A percentile compares a stretch with the other conserved stretches of the same genome.
phyloP scores from a whole-genome alignment of 2,329 filamentous ascomycete species.

The Alternaria novae-zelandiae region DNA sequence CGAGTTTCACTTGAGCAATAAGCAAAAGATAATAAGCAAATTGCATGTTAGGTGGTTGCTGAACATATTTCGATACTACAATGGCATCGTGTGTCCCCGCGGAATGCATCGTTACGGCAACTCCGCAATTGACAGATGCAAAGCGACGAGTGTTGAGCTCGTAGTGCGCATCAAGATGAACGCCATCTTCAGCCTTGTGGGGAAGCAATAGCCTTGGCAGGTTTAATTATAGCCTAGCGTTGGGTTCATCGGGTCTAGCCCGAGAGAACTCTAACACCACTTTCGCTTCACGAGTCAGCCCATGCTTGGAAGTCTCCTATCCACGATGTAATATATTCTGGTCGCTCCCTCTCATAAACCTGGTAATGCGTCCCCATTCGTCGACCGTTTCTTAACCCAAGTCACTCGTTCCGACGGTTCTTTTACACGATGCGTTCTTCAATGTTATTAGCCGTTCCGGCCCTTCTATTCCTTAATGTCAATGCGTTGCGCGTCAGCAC shows the following conservation, averaged over 20 bases:
- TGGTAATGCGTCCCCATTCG: not conserved
- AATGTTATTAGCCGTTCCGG: not conserved
- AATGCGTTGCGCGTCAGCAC: not conserved
- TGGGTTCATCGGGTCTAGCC: not conserved
- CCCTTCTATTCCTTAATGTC: not conserved
- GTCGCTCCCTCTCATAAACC: not conserved
- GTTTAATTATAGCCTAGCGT: not conserved
- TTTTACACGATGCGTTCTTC: not conserved
- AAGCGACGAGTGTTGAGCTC: not conserved
- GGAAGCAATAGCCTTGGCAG: not conserved
- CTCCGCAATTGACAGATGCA: not conserved
- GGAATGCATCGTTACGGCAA: not conserved
- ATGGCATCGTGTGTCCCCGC: not conserved
- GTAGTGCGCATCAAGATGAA: not conserved
- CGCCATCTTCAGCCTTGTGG: conserved; percentile 5
- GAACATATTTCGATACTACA: not conserved
- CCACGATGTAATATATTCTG: not conserved
- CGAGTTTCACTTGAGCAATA: not conserved
- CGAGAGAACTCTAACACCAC: conserved; percentile 2
- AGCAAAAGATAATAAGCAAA: not conserved
- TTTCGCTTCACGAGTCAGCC: conserved; percentile 5
- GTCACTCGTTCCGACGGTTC: not conserved
- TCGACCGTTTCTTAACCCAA: not conserved
- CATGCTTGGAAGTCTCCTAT: conserved; percentile 1
- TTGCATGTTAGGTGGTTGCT: not conserved